A percentile compares a stretch with the other conserved stretches of the same genome.
These are phyloP conservation scores for Venturia effusa DNA, from an alignment of 2,329 filamentous ascomycete genomes.

Conservation along the genomic window DNA sequence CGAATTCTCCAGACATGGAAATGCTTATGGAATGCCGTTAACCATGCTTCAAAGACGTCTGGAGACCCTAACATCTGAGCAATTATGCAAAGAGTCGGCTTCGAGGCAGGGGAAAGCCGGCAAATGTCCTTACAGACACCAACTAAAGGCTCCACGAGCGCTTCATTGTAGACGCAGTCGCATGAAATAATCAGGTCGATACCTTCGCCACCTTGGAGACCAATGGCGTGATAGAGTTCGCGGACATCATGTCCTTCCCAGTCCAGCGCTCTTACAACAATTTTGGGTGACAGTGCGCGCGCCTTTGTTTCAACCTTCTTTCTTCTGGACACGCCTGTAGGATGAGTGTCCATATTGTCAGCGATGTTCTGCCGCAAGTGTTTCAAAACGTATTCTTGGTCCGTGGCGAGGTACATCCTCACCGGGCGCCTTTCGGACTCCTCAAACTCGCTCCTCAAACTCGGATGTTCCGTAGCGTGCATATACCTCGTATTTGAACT, in stretches of 20 bases:
- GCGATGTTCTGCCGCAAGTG: slow-evolving; percentile 66
- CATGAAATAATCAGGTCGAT: slow-evolving; percentile 70
- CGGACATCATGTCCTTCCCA: slow-evolving; percentile 58
- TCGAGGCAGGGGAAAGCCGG: slow-evolving; percentile 30
- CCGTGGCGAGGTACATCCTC: slow-evolving; percentile 63
- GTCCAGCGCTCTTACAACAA: slow-evolving; percentile 43
- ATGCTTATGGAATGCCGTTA: slow-evolving; percentile 51
- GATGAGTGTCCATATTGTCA: slow-evolving; percentile 39
- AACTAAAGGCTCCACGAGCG: slow-evolving; percentile 71
- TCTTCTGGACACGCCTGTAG: background rate
- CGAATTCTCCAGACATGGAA: slow-evolving; percentile 73
- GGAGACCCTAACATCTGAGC: slow-evolving; percentile 82
- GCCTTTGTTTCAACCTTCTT: background rate
- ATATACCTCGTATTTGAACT: too few species aligned
- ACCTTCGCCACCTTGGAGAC: slow-evolving; percentile 23
- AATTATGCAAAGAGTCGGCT: slow-evolving; percentile 63
- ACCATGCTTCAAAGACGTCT: slow-evolving; percentile 76
- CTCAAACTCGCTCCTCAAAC: too few species aligned
- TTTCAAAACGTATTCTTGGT: slow-evolving; percentile 75
- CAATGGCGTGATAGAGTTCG: slow-evolving; percentile 17
- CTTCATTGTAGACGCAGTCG: slow-evolving; percentile 93
- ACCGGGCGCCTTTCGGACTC: too few species aligned
- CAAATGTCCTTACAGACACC: slow-evolving; percentile 69
- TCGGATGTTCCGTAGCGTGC: too few species aligned
- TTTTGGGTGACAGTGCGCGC: background rate